Base-by-base conservation (phyloP, 495 filamentous ascomycete species). In the Stereocaulon alpinum region DNA sequence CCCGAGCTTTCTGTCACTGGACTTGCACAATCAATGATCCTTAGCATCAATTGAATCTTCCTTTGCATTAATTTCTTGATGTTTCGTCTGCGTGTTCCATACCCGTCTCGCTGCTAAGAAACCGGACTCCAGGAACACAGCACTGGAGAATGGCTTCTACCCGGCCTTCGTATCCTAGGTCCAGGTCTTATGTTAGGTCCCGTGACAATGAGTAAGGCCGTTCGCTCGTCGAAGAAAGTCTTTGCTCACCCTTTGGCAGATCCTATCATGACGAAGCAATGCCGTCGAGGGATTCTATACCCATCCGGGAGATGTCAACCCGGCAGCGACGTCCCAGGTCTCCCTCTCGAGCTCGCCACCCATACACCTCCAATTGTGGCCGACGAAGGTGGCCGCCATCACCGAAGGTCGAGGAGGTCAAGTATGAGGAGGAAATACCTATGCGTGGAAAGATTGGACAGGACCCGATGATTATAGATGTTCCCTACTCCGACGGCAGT, bases 391-490 rank as follows among this genome's bases (percentile, higher is more conserved):
- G 58, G 58, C 58, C 58, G 37, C 58, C 58, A 30, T 60, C 58
- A 24, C 61, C 61, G 4, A 63, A 44, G 18, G 57, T 63, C 10
- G 61, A 63, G 47, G 61, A 63, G 22, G 49, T 50, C 42, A 41
- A 54, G 17, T 50, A 55, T 29, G 61, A 59, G 15, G 61, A 63
- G 20, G 56, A 55, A n/a, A 54, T 63, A 18, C 61, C 45, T 12
- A 63, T 63, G 60, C 68, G 75, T 58, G 77, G 77, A 41, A 69
- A 69, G 27, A 62, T 78, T 60, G 74, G 78, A 56, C 77, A 80
- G 57, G 67, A 69, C 20, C 77, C 77, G 0, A 65, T 80, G 52
- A 66, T 80, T 30, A 56, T 76, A 29, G 61, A 69, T 43, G 59
- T 49, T 61, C 42, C 49, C 64, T 9, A 37, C 67, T 49, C 61